Conservation (phyloP, 2,329 filamentous ascomycete species). For the Stemphylium beticola region DNA sequence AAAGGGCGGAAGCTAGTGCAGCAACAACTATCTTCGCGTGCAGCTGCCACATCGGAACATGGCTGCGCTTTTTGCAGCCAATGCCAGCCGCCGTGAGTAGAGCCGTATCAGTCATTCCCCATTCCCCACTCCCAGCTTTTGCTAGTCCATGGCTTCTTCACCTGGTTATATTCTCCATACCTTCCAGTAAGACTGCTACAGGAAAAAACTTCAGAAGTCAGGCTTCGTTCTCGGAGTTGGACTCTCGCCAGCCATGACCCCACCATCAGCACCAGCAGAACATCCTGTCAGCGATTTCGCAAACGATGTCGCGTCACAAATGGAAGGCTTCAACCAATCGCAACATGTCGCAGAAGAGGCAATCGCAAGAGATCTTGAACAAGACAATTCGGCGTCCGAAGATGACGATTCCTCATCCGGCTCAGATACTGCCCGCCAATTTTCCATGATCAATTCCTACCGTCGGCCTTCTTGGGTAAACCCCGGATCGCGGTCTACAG, state of each 20-base stretch:
- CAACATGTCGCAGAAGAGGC: constrained; percentile 47
- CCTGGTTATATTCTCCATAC: background rate
- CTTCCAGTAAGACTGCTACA: background rate
- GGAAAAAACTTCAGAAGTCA: background rate
- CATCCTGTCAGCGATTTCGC: constrained; percentile 25
- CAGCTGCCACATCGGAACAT: constrained; percentile 24
- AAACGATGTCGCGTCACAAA: constrained; percentile 37
- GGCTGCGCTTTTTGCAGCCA: constrained; percentile 4
- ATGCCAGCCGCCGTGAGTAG: constrained; percentile 11
- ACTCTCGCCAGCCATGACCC: constrained; percentile 24
- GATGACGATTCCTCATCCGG: constrained; percentile 56
- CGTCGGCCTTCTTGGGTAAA: constrained; percentile 78
- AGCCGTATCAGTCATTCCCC: constrained; percentile 17
- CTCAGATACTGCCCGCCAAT: constrained; percentile 54
- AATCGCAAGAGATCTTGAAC: constrained; percentile 48
- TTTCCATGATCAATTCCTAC: constrained; percentile 68
- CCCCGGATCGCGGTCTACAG: constrained; percentile 71
- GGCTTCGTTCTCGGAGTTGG: background rate
- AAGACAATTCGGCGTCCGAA: constrained; percentile 60
- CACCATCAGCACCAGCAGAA: constrained; percentile 12
- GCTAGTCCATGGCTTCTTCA: constrained; percentile 3
- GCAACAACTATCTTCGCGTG: constrained; percentile 18
- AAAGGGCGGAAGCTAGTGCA: constrained; percentile 32
- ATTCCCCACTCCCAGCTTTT: constrained; percentile 6
- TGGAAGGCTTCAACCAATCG: constrained; percentile 38